phyloP scores from a whole-genome alignment of 2,329 filamentous ascomycete species.

The Zymoseptoria ardabiliae region DNA sequence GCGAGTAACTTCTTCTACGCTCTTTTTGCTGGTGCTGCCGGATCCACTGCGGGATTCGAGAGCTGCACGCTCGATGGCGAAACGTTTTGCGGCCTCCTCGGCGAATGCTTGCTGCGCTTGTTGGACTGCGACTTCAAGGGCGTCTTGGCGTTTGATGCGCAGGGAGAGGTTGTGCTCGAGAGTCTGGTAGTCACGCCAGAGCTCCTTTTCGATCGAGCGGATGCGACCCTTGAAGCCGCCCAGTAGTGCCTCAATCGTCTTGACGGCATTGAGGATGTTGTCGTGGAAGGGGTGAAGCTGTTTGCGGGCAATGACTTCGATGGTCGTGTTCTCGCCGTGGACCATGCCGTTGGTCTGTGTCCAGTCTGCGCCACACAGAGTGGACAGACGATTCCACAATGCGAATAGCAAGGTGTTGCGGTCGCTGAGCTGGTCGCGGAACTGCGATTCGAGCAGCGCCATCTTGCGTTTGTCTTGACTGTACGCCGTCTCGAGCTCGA shows the following conservation, averaged over 20 bases:
- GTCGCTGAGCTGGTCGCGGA: conserved; percentile 81
- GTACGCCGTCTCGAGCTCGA: conserved; percentile 76
- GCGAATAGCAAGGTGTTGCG: conserved; percentile 79
- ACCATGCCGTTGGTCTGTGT: conserved; percentile 81
- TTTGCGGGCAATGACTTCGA: conserved; percentile 70
- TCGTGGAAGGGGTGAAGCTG: conserved; percentile 84
- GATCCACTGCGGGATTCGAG: not conserved
- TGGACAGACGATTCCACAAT: conserved; percentile 84
- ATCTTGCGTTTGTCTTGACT: conserved; percentile 72
- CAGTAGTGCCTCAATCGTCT: conserved; percentile 76
- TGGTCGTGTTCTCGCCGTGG: conserved; percentile 75
- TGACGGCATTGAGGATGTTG: conserved; percentile 79
- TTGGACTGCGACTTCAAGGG: conserved; percentile 71
- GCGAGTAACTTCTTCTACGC: conserved; percentile 49
- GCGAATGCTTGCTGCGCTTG: conserved; percentile 42
- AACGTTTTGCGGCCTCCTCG: conserved; percentile 14
- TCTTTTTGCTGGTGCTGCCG: conserved; percentile 34
- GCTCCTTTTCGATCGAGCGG: conserved; percentile 75
- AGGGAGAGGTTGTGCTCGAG: conserved; percentile 74
- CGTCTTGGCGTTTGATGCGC: conserved; percentile 77
- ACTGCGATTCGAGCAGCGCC: conserved; percentile 65
- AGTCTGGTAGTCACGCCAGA: conserved; percentile 84
- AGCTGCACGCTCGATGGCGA: conserved; percentile 28
- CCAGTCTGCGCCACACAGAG: conserved; percentile 87
- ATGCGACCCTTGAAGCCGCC: conserved; percentile 72